A percentile compares a stretch with the other conserved stretches of the same genome.
phyloP scores from a whole-genome alignment of 2,329 filamentous ascomycete species.

The Dryadomyces sulphureus region DNA sequence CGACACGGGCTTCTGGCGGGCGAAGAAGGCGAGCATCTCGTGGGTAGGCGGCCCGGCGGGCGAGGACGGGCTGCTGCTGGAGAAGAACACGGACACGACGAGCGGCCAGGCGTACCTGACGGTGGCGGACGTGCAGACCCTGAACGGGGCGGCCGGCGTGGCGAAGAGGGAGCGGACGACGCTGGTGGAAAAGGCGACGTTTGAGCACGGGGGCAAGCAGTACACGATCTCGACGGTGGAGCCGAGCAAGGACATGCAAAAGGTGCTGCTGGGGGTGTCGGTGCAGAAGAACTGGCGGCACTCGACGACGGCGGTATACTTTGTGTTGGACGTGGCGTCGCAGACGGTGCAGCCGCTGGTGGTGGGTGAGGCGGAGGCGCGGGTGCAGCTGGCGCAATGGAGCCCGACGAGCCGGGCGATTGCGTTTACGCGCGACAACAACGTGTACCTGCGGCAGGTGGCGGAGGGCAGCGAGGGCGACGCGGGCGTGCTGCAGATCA shows the following conservation, averaged over 20 bases:
- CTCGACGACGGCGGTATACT: slow-evolving; percentile 76
- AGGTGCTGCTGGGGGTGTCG: slow-evolving; percentile 69
- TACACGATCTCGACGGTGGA: slow-evolving; percentile 47
- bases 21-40: slow-evolving; percentile 50
- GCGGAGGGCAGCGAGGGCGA: slow-evolving; percentile 20
- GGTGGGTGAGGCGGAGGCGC: slow-evolving; percentile 45
- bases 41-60: slow-evolving; percentile 65
- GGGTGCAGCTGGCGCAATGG: slow-evolving; percentile 78
- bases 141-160: slow-evolving; percentile 21
- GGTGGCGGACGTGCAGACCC: slow-evolving; percentile 66
- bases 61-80: slow-evolving; percentile 74
- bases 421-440: slow-evolving; percentile 83
- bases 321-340: slow-evolving; percentile 76
- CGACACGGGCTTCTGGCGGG: slow-evolving; percentile 47
- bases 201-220: slow-evolving; percentile 41
- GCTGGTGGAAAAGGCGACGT: slow-evolving; percentile 56
- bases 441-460: slow-evolving; percentile 64
- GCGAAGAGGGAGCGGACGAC: slow-evolving; percentile 38
- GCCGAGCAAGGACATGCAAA: slow-evolving; percentile 73
- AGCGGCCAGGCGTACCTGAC: slow-evolving; percentile 61
- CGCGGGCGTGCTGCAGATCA: slow-evolving; percentile 42
- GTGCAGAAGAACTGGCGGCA: slow-evolving; percentile 71
- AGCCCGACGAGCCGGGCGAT: slow-evolving; percentile 75
- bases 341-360: slow-evolving; percentile 68
- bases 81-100: slow-evolving; percentile 32